phyloP scores from a whole-genome alignment of 106 monocot species.

The Dendrobium chrysotoxum region DNA sequence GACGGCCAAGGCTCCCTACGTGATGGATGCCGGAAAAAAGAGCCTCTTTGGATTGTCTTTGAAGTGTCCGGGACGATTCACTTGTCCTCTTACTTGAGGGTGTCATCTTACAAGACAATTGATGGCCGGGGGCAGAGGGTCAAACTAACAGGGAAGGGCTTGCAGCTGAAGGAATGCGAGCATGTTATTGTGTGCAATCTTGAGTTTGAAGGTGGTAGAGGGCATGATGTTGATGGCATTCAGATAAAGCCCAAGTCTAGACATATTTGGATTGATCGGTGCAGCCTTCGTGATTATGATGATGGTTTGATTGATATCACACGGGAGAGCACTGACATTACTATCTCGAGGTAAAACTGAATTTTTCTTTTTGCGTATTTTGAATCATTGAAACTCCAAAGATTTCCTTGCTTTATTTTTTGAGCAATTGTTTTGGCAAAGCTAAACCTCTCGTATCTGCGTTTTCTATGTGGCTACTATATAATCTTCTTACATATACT shows the following conservation, averaged over 20 bases:
- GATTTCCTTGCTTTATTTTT: not conserved
- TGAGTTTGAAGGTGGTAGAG: constrained; percentile 86
- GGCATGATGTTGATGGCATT: constrained; percentile 95
- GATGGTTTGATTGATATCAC: constrained; percentile 96
- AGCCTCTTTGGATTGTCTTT: constrained; percentile 94
- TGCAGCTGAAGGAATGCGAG: constrained; percentile 83
- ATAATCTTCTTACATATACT: not conserved
- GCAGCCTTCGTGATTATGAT: constrained; percentile 77
- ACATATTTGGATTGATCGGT: constrained; percentile 94
- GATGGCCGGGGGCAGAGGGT: constrained; percentile 84
- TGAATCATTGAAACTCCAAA: not conserved
- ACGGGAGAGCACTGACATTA: constrained; percentile 86
- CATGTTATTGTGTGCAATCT: constrained; percentile 93
- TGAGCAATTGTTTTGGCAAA: not conserved
- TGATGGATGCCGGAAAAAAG: constrained; percentile 70
- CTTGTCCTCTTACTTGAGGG: constrained; percentile 67
- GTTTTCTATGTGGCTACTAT: not conserved
- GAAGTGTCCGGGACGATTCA: constrained; percentile 83
- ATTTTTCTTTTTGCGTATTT: not conserved
- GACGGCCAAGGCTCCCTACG: constrained; percentile 84
- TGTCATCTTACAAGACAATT: constrained; percentile 89
- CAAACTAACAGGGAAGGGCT: constrained; percentile 70
- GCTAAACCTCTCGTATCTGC: not conserved
- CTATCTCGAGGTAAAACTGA: constrained; percentile 64
- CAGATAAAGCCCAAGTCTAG: constrained; percentile 90